phyloP scores from a whole-genome alignment of 148 eudicot genomes.

The Fagopyrum tataricum region DNA sequence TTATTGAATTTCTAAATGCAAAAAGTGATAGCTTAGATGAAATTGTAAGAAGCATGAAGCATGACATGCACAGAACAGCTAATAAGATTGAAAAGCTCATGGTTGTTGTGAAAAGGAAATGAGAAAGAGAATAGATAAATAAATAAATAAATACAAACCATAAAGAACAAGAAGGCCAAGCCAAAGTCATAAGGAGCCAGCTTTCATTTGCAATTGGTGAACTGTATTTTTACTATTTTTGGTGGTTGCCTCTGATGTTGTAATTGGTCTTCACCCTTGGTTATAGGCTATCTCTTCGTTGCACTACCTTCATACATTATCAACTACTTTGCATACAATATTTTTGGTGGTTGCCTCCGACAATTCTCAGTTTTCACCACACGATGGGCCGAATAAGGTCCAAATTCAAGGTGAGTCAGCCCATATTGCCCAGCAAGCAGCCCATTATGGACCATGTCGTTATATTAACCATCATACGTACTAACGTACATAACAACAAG shows the following conservation, averaged over 20 bases:
- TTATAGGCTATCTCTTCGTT: background rate
- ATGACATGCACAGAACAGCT: background rate
- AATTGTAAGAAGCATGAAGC: background rate
- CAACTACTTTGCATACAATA: too few species aligned
- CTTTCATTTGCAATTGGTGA: background rate
- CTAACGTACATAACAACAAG: too few species aligned
- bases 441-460: too few species aligned
- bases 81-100: background rate
- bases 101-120: background rate
- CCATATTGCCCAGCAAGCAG: background rate
- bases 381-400: too few species aligned
- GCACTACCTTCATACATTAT: too few species aligned
- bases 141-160: background rate
- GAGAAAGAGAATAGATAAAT: background rate
- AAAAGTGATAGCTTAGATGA: background rate
- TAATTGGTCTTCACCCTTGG: background rate
- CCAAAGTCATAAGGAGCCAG: slow-evolving; percentile 6
- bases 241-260: slow-evolving; percentile 1
- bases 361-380: too few species aligned
- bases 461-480: too few species aligned
- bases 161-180: background rate
- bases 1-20: background rate
- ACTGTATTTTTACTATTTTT: background rate
- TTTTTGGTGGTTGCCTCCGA: too few species aligned
- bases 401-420: background rate